Base-by-base conservation (phyloP, 129 eudicot species). In the Tagetes patula region DNA sequence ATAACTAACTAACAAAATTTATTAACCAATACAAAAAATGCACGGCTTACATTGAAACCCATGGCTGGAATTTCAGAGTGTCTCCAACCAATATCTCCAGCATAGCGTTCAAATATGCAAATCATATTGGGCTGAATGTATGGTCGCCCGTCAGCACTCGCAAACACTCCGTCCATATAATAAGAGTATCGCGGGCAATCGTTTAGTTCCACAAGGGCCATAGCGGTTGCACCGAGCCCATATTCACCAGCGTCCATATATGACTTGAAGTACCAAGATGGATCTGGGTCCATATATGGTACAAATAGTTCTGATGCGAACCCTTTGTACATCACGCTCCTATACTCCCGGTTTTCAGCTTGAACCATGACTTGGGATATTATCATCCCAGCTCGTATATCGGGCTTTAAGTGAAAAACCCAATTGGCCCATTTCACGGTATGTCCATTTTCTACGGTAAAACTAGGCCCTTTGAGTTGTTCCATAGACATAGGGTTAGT, bases 381-480 rank as follows among this genome's bases (percentile, higher is more conserved):
- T 10, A 86, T 49, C 84, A 86, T 79, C 71, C 91, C 86, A 27
- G 88, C 86, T 34, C 88, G 71, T 70, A 74, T 73, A 60, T 86
- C 88, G 40, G 88, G 75, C 52, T 69, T 86, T 31, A 86, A 1
- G 63, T 86, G 91, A 27, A 81, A 86, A 5, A 80, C 92, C 96
- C 92, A 89, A 45, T 87, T 84, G 11, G 90, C 92, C 96, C 96
- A 87, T 75, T 87, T 89, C 50, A 89, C 87, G 9, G 58, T 59
- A 53, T 84, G 90, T 3, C 74, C 82, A 56, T 81, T 75, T 38
- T 85, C 91, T 5, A 89, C 62, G 0, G 75, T 81, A 36, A 86
- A 89, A 78, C 87, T 89, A 11, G 90, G 90, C 33, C 96, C 96
- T 11, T 81, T 81, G 33, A 85, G 88, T 69, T 87, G 96, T 72